Evolutionary conservation across 768 basidiomycete species (phyloP).

Genomic region (Tylopilus rubrobrunneus): DNA sequence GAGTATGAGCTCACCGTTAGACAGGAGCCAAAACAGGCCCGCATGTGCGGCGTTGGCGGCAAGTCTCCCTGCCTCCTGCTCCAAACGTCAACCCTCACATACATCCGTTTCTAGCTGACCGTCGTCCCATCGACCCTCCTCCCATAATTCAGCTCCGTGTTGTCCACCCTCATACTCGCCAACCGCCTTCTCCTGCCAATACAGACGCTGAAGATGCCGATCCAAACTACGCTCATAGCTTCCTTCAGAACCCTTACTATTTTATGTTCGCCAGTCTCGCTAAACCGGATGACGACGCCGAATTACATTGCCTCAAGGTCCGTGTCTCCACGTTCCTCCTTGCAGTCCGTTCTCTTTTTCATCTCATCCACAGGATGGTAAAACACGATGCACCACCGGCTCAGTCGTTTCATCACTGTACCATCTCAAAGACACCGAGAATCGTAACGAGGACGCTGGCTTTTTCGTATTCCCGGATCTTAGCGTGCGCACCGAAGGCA

Average conservation of each 20-base stretch:
- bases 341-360: background rate
- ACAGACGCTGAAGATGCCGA: slow-evolving; percentile 33
- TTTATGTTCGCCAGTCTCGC: slow-evolving; percentile 94
- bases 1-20: slow-evolving; percentile 83
- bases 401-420: slow-evolving; percentile 88
- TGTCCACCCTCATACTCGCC: slow-evolving; percentile 53
- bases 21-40: slow-evolving; percentile 88
- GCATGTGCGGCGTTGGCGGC: slow-evolving; percentile 89
- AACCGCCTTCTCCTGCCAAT: slow-evolving; percentile 26
- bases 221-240: slow-evolving; percentile 49
- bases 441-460: slow-evolving; percentile 67
- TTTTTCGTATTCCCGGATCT: slow-evolving; percentile 98
- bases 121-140: slow-evolving; percentile 95
- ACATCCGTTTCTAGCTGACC: slow-evolving; percentile 59
- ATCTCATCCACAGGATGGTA: slow-evolving; percentile 60
- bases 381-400: slow-evolving; percentile 88
- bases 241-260: slow-evolving; percentile 89
- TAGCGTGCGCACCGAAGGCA: slow-evolving; percentile 87
- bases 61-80: slow-evolving; percentile 38
- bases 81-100: background rate
- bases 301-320: slow-evolving; percentile 84
- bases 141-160: slow-evolving; percentile 95
- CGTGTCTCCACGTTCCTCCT: background rate
- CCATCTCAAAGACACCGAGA: slow-evolving; percentile 77
- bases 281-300: slow-evolving; percentile 83